Evolutionary conservation across 2,329 filamentous ascomycete species (phyloP).

Genomic region (Periglandula ipomoeae): DNA sequence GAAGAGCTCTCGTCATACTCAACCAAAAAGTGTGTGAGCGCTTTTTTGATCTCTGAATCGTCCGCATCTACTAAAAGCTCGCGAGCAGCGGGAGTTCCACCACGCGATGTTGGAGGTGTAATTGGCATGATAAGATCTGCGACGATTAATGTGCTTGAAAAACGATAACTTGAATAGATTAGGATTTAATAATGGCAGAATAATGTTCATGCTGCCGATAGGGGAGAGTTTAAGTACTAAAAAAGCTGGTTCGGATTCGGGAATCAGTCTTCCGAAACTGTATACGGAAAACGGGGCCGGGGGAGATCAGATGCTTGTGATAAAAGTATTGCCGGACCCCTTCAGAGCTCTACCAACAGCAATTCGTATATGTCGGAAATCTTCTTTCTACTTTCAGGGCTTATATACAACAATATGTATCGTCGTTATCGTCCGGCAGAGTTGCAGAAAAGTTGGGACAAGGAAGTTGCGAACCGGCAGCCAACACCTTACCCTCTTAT

Average conservation of each 20-base stretch:
- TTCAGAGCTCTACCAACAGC: no score
- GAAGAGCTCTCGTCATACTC: no score
- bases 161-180: neutral
- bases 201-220: neutral
- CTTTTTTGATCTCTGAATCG: no score
- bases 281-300: neutral
- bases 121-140: neutral
- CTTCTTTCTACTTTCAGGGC: neutral
- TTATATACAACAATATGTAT: neutral
- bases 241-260: neutral
- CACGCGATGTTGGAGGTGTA: neutral
- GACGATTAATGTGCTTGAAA: no score
- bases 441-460: neutral
- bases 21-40: no score
- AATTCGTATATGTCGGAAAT: no score
- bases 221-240: neutral
- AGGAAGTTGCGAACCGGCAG: neutral
- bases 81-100: neutral
- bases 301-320: neutral
- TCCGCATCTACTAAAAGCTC: no score
- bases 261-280: neutral
- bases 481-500: neutral
- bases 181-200: neutral
- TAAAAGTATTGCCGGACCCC: no score
- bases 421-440: neutral